Evolutionary conservation across 2,329 filamentous ascomycete genomes (phyloP), one percentile per base, ranked within the genome.

Genomic region (Fusarium armeniacum): DNA sequence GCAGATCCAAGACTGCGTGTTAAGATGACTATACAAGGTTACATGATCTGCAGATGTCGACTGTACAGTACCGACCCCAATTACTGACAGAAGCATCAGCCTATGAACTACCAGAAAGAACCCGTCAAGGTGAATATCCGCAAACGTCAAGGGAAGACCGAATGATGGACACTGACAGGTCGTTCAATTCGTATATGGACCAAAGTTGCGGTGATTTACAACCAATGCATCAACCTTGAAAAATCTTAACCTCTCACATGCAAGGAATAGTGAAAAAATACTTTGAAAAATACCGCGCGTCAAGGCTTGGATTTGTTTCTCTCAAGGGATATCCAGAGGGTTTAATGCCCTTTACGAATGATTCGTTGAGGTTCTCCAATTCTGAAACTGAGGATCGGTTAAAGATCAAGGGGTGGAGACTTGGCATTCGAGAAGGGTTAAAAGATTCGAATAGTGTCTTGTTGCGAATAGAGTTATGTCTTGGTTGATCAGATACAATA

Each of bases 351-450:
- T 61, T 56, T 22, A 41, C 62, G 32, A 40, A 58, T 61, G 70
- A 44, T 69, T 74, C 51, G 62, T 64, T 32, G 43, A 65, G 58
- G 35, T 53, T 70, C 18, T 69, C 40, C 35, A 44, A 26, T 30
- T 74, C 72, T 74, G 72, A 74, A 74, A 74, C 72, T 69, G 57
- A 56, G 67, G 57, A 58, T 62, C 26, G 26, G 68, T 62, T 70
- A 70, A 58, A 60, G 45, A 36, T 53, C 65, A 73, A 62, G 69
- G 65, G 65, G 36, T 35, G n/a, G 59, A 45, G 47, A 61, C 58
- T 62, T 55, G 56, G 61, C 58, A 47, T 51, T 28, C 33, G 54
- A 16, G 18, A 51, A 32, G 41, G 53, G 47, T 20, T 40, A 50
- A 46, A 50, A 26, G 60, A 63, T 64, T 46, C 36, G 44, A 56